Evolutionary conservation across 805 yeast genomes (phyloP).

Genomic region (Suhomyces canberraensis): DNA sequence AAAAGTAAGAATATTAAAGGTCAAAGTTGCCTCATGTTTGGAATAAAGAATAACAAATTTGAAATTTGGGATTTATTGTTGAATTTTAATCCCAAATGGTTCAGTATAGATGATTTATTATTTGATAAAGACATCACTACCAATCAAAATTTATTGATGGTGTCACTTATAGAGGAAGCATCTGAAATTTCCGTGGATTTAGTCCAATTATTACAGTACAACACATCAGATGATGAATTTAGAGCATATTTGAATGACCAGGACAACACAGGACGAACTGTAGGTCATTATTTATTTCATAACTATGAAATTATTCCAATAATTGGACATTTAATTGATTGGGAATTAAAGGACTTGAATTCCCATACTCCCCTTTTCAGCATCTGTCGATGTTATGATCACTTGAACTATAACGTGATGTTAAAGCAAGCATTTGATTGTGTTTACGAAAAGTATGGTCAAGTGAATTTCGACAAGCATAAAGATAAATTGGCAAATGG

Average conservation of each 20-base stretch:
- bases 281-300: slow-evolving; percentile 74
- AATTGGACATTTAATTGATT: slow-evolving; percentile 61
- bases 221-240: slow-evolving; percentile 47
- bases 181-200: slow-evolving; percentile 45
- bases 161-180: slow-evolving; percentile 58
- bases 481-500: slow-evolving; percentile 73
- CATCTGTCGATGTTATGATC: slow-evolving; percentile 78
- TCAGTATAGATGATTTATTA: slow-evolving; percentile 64
- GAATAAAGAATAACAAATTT: slow-evolving; percentile 48
- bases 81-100: slow-evolving; percentile 43
- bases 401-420: slow-evolving; percentile 52
- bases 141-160: slow-evolving; percentile 55
- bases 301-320: slow-evolving; percentile 46
- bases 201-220: slow-evolving; percentile 34
- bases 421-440: slow-evolving; percentile 44
- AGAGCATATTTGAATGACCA: slow-evolving; percentile 43
- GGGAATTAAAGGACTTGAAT: slow-evolving; percentile 63
- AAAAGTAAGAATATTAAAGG: slow-evolving; percentile 44
- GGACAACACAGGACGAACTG: slow-evolving; percentile 56
- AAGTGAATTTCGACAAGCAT: slow-evolving; percentile 54
- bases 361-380: slow-evolving; percentile 79
- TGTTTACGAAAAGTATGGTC: slow-evolving; percentile 43
- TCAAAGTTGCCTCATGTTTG: slow-evolving; percentile 66
- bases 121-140: slow-evolving; percentile 54
- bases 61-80: slow-evolving; percentile 47